Conservation (phyloP, 495 filamentous ascomycete species). For the Immersiella caudata region DNA sequence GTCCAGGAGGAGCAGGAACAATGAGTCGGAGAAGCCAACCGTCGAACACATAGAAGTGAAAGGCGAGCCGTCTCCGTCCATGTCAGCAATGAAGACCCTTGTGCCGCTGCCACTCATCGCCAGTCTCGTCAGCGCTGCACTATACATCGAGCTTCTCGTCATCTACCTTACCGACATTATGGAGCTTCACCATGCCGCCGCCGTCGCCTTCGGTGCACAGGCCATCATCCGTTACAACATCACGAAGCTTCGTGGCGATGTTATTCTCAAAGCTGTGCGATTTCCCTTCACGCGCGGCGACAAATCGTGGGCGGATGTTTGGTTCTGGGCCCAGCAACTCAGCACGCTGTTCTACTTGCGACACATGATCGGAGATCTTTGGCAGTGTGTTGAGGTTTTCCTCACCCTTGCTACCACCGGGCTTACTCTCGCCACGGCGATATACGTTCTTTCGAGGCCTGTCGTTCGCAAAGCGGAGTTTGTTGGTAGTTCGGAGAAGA, state of each 20-base stretch:
- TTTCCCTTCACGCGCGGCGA: neutral
- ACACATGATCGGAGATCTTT: neutral
- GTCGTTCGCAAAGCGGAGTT: neutral
- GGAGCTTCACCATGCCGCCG: constrained; percentile 14
- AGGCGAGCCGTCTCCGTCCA: neutral
- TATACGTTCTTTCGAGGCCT: neutral
- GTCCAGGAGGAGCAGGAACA: neutral
- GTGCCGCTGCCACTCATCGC: constrained; percentile 22
- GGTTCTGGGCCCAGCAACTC: neutral
- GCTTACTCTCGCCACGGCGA: neutral
- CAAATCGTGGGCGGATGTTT: neutral
- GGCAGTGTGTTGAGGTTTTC: neutral
- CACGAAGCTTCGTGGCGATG: constrained; percentile 4
- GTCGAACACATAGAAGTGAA: neutral
- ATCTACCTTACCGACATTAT: constrained; percentile 2
- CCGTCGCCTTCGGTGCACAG: neutral
- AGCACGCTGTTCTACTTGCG: neutral
- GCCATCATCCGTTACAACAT: constrained; percentile 8
- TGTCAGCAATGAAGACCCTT: neutral
- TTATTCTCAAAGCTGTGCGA: neutral
- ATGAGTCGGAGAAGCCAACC: neutral
- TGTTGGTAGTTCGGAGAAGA: neutral
- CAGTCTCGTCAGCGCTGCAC: constrained; percentile 4
- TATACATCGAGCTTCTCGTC: constrained; percentile 15
- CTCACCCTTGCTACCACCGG: neutral